Conservation (phyloP, 1,284 basidiomycete genomes). For the Leccinum solheimii region DNA sequence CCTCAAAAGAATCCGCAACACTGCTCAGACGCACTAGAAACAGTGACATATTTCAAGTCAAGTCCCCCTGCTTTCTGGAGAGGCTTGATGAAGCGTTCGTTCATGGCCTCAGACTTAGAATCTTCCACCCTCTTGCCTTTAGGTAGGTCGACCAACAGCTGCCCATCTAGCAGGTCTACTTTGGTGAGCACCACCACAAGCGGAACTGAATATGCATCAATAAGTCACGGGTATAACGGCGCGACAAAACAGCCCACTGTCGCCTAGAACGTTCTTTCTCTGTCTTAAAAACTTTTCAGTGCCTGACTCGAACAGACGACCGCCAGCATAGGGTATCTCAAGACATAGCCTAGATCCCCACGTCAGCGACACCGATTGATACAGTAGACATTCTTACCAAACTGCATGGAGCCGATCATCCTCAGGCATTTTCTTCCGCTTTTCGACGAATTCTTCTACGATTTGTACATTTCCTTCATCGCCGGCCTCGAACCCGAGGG, state of each 20-base stretch:
- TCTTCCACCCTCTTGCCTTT: neutral
- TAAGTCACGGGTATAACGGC: neutral
- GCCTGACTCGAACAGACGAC: constrained; percentile 17
- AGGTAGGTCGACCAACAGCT: constrained; percentile 7
- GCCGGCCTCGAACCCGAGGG: constrained; percentile 17
- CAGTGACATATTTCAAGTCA: constrained; percentile 3
- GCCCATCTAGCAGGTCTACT: constrained; percentile 9
- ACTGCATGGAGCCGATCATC: constrained; percentile 17
- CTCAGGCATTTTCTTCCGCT: neutral
- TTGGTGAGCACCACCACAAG: constrained; percentile 20
- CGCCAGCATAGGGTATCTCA: constrained; percentile 13
- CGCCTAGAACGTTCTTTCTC: constrained; percentile 11
- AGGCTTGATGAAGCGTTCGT: constrained; percentile 1
- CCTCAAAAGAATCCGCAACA: neutral
- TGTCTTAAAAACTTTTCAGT: constrained; percentile 12
- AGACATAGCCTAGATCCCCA: constrained; percentile 15
- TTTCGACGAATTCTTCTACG: constrained; percentile 7
- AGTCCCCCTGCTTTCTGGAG: neutral
- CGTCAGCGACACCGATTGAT: neutral
- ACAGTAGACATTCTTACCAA: constrained; percentile 7
- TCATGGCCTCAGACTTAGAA: neutral
- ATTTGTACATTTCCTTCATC: constrained; percentile 10
- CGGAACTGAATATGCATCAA: constrained; percentile 4
- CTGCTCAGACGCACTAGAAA: constrained; percentile 13
- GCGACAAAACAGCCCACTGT: constrained; percentile 2